phyloP scores from a whole-genome alignment of 768 basidiomycete species.

The Boletus rufocinnamomeus region DNA sequence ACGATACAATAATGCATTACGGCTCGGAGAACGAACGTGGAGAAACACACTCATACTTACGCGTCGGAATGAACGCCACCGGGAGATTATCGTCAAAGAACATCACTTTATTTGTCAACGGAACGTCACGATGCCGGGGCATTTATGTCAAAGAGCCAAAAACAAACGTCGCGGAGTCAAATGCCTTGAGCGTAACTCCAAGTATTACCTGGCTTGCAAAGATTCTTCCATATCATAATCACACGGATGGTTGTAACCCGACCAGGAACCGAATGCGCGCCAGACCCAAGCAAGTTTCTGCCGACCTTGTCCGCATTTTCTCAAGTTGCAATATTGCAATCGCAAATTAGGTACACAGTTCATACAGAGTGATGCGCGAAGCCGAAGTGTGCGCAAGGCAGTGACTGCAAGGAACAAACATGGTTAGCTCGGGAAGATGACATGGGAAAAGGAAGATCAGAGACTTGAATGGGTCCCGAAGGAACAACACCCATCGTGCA shows the following conservation, averaged over 20 bases:
- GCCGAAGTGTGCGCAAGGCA: background rate
- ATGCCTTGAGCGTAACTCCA: slow-evolving; percentile 1
- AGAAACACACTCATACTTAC: slow-evolving; percentile 4
- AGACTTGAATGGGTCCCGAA: slow-evolving; percentile 84
- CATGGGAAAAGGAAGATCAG: slow-evolving; percentile 44
- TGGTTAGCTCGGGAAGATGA: slow-evolving; percentile 18
- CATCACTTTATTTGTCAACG: slow-evolving; percentile 8
- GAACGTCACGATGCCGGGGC: background rate
- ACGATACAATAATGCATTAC: slow-evolving; percentile 18
- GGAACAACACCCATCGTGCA: slow-evolving; percentile 61
- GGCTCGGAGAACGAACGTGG: slow-evolving; percentile 16
- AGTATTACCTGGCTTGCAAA: background rate
- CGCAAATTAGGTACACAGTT: slow-evolving; percentile 20
- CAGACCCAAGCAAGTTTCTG: background rate
- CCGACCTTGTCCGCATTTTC: background rate
- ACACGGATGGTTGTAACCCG: background rate
- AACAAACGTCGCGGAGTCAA: background rate
- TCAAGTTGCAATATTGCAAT: slow-evolving; percentile 7
- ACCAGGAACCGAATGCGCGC: background rate
- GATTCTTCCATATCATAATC: background rate
- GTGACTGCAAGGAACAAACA: slow-evolving; percentile 3
- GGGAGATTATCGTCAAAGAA: slow-evolving; percentile 4
- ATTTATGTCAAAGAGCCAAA: slow-evolving; percentile 6
- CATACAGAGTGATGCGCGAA: slow-evolving; percentile 2
- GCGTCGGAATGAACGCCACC: slow-evolving; percentile 24